Conservation (phyloP, 2,329 filamentous ascomycete genomes). For the Helicocarpus griseus region DNA sequence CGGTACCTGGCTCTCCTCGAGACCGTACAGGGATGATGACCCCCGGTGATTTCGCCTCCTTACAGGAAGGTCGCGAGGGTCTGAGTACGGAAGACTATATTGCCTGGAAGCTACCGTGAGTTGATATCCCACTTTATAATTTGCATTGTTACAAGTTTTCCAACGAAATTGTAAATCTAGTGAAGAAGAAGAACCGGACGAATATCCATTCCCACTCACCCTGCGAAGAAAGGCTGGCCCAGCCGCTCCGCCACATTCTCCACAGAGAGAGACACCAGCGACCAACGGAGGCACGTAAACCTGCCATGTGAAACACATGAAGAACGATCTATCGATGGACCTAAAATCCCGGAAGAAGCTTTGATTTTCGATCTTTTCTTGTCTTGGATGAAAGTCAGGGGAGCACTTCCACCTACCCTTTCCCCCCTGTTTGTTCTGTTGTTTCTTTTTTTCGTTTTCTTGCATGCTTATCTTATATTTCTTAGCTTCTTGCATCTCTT, state of each 20-base stretch:
- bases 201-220: slow-evolving; percentile 62
- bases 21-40: slow-evolving; percentile 98
- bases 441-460: too few species aligned
- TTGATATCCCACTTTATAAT: slow-evolving; percentile 41
- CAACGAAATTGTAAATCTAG: slow-evolving; percentile 46
- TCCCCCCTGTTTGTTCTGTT: too few species aligned
- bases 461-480: too few species aligned
- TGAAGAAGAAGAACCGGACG: slow-evolving; percentile 85
- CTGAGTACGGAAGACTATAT: slow-evolving; percentile 95
- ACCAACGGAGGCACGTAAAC: neutral
- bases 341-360: neutral
- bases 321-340: neutral
- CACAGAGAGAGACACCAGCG: slow-evolving; percentile 10
- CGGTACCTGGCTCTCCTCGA: slow-evolving; percentile 83
- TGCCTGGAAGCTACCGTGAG: slow-evolving; percentile 86
- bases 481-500: too few species aligned
- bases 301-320: neutral
- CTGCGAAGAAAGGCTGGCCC: slow-evolving; percentile 39
- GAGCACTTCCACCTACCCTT: too few species aligned
- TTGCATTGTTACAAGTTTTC: slow-evolving; percentile 7
- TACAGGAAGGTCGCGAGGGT: slow-evolving; percentile 89
- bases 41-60: slow-evolving; percentile 89
- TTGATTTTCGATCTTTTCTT: neutral
- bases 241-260: slow-evolving; percentile 27
- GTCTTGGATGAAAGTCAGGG: slow-evolving; percentile 1